phyloP scores from a whole-genome alignment of 306 rosid species.

The Cicer chorassanicum region DNA sequence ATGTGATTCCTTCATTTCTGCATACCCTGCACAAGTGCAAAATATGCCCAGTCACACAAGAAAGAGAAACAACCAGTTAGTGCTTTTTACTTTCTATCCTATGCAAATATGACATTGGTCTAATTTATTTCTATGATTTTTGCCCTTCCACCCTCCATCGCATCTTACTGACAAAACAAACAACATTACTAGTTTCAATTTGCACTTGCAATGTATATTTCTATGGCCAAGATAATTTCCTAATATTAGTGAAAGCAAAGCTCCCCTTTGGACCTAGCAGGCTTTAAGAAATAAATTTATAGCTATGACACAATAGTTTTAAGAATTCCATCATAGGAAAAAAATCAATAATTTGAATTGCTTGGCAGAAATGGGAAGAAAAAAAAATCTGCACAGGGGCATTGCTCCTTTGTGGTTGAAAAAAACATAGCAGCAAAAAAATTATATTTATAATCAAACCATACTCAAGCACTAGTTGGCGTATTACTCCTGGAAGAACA shows the following conservation, averaged over 20 bases:
- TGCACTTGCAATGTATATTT: slow-evolving; percentile 1
- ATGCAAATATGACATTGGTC: slow-evolving; percentile 7
- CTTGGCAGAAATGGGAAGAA: slow-evolving; percentile 16
- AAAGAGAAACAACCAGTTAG: slow-evolving; percentile 29
- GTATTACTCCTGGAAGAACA: slow-evolving; percentile 84
- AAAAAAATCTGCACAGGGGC: neutral
- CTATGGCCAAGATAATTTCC: slow-evolving; percentile 7
- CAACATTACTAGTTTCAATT: slow-evolving; percentile 39
- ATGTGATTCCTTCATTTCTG: slow-evolving; percentile 69
- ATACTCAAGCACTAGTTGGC: slow-evolving; percentile 82
- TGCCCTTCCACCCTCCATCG: neutral
- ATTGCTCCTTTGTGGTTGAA: slow-evolving; percentile 19
- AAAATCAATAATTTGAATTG: neutral
- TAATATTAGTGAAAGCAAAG: slow-evolving; percentile 32
- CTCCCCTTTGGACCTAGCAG: slow-evolving; percentile 7
- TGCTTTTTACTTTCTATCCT: slow-evolving; percentile 33
- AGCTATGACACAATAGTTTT: slow-evolving; percentile 20
- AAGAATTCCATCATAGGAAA: neutral
- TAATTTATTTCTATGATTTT: slow-evolving; percentile 17
- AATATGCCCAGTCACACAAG: slow-evolving; percentile 25
- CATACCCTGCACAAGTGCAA: slow-evolving; percentile 61
- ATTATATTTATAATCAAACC: slow-evolving; percentile 33
- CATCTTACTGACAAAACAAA: slow-evolving; percentile 33
- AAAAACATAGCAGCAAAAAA: slow-evolving; percentile 18
- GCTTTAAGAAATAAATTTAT: slow-evolving; percentile 34